These are phyloP conservation scores for Crithidia fasciculata DNA, from an alignment of 208 protist species.

Conservation along the genomic window DNA sequence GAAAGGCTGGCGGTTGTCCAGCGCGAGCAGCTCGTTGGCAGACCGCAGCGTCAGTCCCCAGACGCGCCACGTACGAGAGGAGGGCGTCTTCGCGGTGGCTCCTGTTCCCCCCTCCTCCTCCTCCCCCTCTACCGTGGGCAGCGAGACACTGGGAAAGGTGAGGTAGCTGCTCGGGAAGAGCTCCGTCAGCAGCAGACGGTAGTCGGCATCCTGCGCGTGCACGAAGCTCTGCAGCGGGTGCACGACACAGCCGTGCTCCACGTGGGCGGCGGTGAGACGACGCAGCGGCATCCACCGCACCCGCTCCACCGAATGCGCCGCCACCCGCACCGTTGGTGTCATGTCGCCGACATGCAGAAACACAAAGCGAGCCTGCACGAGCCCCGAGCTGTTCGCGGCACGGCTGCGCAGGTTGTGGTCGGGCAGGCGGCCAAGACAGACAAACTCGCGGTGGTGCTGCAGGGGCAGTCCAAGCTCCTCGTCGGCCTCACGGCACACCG, in stretches of 20 bases:
- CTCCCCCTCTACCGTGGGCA: constrained; percentile 9
- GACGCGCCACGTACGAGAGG: constrained; percentile 46
- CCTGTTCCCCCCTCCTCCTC: neutral
- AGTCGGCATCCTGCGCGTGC: constrained; percentile 45
- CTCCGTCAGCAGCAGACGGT: constrained; percentile 50
- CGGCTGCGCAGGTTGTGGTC: constrained; percentile 55
- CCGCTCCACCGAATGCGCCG: constrained; percentile 55
- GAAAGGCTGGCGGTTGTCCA: constrained; percentile 48
- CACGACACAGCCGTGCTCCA: constrained; percentile 41
- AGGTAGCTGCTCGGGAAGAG: constrained; percentile 56
- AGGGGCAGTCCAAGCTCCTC: constrained; percentile 72
- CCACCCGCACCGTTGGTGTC: constrained; percentile 58
- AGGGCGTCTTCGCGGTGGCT: neutral
- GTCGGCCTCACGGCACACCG: constrained; percentile 50
- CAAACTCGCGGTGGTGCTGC: constrained; percentile 43
- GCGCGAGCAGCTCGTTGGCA: constrained; percentile 58
- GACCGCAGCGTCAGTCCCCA: constrained; percentile 76
- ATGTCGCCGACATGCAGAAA: constrained; percentile 77
- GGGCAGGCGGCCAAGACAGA: constrained; percentile 64
- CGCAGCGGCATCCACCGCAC: constrained; percentile 71
- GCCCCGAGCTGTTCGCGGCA: constrained; percentile 11
- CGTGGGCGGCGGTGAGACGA: constrained; percentile 27
- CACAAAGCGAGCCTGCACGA: constrained; percentile 79
- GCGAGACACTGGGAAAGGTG: constrained; percentile 52
- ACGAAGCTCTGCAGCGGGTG: constrained; percentile 64